Percentiles rank a stretch among this genome's conserved stretches.
phyloP scores from a whole-genome alignment of 805 yeast species.

The Yamadazyma philogaea region DNA sequence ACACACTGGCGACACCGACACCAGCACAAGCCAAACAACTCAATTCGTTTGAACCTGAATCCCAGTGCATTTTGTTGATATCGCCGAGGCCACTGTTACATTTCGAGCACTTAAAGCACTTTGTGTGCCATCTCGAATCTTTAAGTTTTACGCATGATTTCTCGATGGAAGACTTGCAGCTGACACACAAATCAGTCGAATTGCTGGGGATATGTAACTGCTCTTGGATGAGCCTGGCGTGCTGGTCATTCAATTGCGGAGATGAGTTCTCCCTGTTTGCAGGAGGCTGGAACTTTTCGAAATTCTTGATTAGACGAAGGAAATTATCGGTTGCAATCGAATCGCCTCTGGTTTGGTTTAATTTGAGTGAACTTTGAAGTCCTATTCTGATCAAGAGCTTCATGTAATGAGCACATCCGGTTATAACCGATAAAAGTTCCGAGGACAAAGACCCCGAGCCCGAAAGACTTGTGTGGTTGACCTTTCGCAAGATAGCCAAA shows the following conservation, averaged over 20 bases:
- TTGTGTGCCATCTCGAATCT: constrained; percentile 75
- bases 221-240: constrained; percentile 22
- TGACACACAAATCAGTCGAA: constrained; percentile 73
- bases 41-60: constrained; percentile 43
- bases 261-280: constrained; percentile 1
- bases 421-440: constrained; percentile 72
- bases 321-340: constrained; percentile 63
- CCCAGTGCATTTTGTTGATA: constrained; percentile 44
- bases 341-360: constrained; percentile 55
- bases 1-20: constrained; percentile 35
- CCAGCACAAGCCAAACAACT: constrained; percentile 15
- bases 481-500: constrained; percentile 75
- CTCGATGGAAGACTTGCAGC: constrained; percentile 76
- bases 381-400: constrained; percentile 82
- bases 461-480: constrained; percentile 34
- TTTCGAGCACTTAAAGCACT: constrained; percentile 64
- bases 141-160: constrained; percentile 66
- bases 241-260: constrained; percentile 10
- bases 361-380: constrained; percentile 68
- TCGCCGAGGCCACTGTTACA: constrained; percentile 47
- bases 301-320: constrained; percentile 31
- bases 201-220: constrained; percentile 47
- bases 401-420: constrained; percentile 89
- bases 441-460: constrained; percentile 53
- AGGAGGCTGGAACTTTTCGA: constrained; percentile 13